These are phyloP conservation scores for Tetramitus jugosus DNA, from an alignment of 208 protist species.

Conservation along the genomic window DNA sequence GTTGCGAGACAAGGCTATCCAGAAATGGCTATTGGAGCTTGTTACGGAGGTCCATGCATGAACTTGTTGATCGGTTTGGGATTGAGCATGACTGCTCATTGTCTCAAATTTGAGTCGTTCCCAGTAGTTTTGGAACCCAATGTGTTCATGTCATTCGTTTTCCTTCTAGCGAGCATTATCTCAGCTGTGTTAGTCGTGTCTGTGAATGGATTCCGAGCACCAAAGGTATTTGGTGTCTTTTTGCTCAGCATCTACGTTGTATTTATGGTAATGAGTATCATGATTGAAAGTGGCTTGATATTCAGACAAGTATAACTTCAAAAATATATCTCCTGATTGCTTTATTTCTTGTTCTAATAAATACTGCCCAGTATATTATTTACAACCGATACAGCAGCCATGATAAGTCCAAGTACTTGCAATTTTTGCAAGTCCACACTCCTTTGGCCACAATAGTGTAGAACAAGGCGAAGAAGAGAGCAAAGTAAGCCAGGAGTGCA, in stretches of 20 bases:
- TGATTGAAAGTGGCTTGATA: neutral
- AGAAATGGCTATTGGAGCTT: slow-evolving; percentile 7
- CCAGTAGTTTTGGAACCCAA: neutral
- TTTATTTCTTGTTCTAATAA: too few relatives aligned
- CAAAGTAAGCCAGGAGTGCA: too few relatives aligned
- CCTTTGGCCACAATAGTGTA: too few relatives aligned
- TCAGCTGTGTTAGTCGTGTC: neutral
- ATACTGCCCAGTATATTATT: too few relatives aligned
- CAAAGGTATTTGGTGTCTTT: slow-evolving; percentile 10
- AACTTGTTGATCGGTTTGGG: slow-evolving; percentile 17
- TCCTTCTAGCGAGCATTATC: neutral
- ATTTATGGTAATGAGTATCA: neutral
- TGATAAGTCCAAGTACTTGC: too few relatives aligned
- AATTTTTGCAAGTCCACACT: too few relatives aligned
- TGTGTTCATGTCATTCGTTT: neutral
- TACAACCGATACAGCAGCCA: too few relatives aligned
- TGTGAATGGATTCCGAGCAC: neutral
- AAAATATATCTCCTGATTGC: too few relatives aligned
- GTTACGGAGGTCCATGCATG: neutral
- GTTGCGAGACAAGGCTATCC: slow-evolving; percentile 16
- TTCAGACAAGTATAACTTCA: too few relatives aligned
- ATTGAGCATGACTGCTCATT: neutral
- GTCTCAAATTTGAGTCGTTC: neutral
- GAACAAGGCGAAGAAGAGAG: too few relatives aligned
- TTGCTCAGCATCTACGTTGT: neutral